A percentile compares a stretch with the other conserved stretches of the same genome.
Evolutionary conservation across 208 protist genomes (phyloP).

Genomic region (Leishmania martiniquensis): DNA sequence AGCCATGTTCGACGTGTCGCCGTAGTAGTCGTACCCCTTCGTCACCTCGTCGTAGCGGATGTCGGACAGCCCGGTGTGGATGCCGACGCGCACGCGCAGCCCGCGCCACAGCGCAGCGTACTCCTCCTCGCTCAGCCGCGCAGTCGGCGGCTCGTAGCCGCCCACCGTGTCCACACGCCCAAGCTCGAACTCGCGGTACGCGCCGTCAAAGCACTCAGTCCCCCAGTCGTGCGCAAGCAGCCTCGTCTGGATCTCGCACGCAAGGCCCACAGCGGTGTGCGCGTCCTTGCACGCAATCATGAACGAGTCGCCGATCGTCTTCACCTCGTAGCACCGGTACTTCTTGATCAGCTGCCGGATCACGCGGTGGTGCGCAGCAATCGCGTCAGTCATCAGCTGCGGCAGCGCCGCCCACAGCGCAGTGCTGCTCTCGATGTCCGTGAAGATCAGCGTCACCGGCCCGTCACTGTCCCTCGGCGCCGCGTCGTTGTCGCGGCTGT

Average conservation of each 20-base stretch:
- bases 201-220: conserved; percentile 40
- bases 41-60: conserved; percentile 62
- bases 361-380: conserved; percentile 69
- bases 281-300: conserved; percentile 64
- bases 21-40: conserved; percentile 50
- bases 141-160: conserved; percentile 31
- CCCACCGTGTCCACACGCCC: conserved; percentile 19
- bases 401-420: conserved; percentile 68
- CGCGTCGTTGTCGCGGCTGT: conserved; percentile 44
- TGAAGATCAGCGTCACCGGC: conserved; percentile 75
- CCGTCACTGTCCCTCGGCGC: conserved; percentile 47
- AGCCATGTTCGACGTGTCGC: conserved; percentile 6
- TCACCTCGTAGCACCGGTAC: conserved; percentile 43
- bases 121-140: conserved; percentile 35
- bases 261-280: conserved; percentile 43
- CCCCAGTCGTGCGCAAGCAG: conserved; percentile 64
- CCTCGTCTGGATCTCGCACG: conserved; percentile 51
- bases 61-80: conserved; percentile 74
- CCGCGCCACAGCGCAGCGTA: conserved; percentile 46
- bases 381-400: conserved; percentile 63
- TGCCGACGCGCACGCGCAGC: conserved; percentile 57
- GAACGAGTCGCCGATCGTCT: conserved; percentile 45
- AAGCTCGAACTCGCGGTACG: conserved; percentile 58
- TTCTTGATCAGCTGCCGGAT: conserved; percentile 66
- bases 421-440: conserved; percentile 83